Base-by-base conservation (phyloP, 2,329 filamentous ascomycete species). In the Tolypocladium ovalisporum region DNA sequence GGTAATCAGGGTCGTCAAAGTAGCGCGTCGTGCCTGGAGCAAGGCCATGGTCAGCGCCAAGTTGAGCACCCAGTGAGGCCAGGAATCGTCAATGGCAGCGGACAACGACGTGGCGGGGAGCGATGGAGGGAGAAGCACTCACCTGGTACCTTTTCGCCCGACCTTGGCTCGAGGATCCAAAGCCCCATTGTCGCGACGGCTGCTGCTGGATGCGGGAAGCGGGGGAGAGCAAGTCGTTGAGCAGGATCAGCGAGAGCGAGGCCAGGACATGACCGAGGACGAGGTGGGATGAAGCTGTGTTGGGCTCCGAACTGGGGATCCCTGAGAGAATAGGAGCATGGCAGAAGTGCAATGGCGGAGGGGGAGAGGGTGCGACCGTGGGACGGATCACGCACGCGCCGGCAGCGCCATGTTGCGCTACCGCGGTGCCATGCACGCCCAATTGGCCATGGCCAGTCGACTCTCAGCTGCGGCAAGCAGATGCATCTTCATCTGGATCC, bases 121-220 rank as follows among this genome's bases (percentile, higher is more conserved):
- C n/a, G n/a, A n/a, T n/a, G n/a, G n/a, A 12, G 12, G 22, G 4
- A 7, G 9, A 4, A n/a, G 6, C 6, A 6, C 44, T 34, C 76
- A 91, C 89, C 89, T 59, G 90, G 90, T 60, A 93, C 89, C 70
- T 89, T 81, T 65, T 83, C 80, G 63, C 84, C 78, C 65, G 78
- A 77, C 66, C 69, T 77, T 67, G 88, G 82, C 65, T 92, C 84
- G 58, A 94, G 78, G 59, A 95, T 83, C 55, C 89, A 87, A 61
- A 94, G 78, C 32, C 66, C 67, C 73, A 75, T 75, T 8, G 57
- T 61, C 63, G 64, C 37, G 35, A 29, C 35, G 13, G 47, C 47
- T n/a, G 27, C 24, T 49, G 17, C 44, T 49, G 27, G 24, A 19
- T 3, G 54, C 36, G 55, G 59, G 24, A 19, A 8, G 54, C 36